Evolutionary conservation across 306 rosid species (phyloP).

Genomic region (Gynostemma pentaphyllum): DNA sequence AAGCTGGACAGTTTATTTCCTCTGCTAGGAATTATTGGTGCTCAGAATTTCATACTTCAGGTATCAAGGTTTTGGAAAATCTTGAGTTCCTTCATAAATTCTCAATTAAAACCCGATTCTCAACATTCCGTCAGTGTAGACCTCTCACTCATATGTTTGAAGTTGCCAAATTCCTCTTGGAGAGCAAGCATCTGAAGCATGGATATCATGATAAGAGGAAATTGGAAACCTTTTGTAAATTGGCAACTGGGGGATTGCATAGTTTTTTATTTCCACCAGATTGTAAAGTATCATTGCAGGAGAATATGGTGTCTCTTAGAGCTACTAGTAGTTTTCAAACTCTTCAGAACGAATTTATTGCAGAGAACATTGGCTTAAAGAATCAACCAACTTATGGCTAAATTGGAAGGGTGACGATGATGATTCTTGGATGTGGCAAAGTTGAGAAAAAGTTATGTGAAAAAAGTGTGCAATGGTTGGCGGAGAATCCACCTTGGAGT

Average conservation of each 20-base stretch:
- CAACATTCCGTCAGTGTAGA: constrained; percentile 17
- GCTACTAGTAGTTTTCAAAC: constrained; percentile 19
- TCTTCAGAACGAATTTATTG: constrained; percentile 17
- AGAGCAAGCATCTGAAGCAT: constrained; percentile 15
- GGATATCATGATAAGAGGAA: not conserved
- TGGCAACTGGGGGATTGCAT: constrained; percentile 18
- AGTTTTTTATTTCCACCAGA: constrained; percentile 27
- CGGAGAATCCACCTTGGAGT: constrained; percentile 27
- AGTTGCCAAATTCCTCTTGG: constrained; percentile 36
- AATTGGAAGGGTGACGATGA: constrained; percentile 38
- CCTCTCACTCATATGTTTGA: constrained; percentile 30
- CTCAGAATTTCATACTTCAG: constrained; percentile 37
- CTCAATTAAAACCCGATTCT: constrained; percentile 5
- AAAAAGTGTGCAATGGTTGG: constrained; percentile 12
- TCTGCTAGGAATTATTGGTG: constrained; percentile 40
- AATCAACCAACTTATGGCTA: constrained; percentile 22
- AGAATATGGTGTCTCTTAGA: constrained; percentile 32
- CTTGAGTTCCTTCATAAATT: constrained; percentile 27
- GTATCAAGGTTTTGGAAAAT: constrained; percentile 33
- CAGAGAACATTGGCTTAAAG: constrained; percentile 10
- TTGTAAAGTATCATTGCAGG: constrained; percentile 21
- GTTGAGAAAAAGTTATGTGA: constrained; percentile 9
- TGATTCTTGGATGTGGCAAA: constrained; percentile 34
- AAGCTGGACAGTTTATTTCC: constrained; percentile 21
- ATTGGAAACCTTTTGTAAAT: constrained; percentile 9